Percentiles rank a stretch among this genome's conserved stretches.
Evolutionary conservation across 2,329 filamentous ascomycete genomes (phyloP).

Genomic region (Penicillium olsonii): DNA sequence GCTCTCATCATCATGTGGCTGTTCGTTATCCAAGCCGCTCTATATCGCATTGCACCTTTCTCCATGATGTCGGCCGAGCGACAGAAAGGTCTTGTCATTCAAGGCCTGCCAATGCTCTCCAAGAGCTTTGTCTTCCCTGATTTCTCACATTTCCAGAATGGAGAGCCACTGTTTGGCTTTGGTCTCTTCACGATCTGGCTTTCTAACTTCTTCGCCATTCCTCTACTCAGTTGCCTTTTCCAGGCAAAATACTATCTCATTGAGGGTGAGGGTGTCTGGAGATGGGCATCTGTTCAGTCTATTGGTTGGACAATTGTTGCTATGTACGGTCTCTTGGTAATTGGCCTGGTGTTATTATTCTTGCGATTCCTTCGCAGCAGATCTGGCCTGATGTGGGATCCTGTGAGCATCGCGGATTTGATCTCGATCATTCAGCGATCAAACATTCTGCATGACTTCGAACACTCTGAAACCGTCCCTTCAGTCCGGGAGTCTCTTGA

Average conservation of each 20-base stretch:
- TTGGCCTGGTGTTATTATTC: slow-evolving; percentile 60
- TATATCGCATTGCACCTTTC: slow-evolving; percentile 78
- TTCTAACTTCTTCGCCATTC: slow-evolving; percentile 71
- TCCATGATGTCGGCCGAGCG: slow-evolving; percentile 70
- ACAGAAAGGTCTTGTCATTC: slow-evolving; percentile 63
- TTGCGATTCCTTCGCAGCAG: slow-evolving; percentile 64
- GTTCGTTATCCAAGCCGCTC: slow-evolving; percentile 70
- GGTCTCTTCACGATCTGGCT: slow-evolving; percentile 74
- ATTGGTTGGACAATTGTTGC: slow-evolving; percentile 76
- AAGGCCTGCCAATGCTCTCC: slow-evolving; percentile 59
- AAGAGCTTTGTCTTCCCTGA: slow-evolving; percentile 69
- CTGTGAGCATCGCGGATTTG: slow-evolving; percentile 77
- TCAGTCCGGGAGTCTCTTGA: slow-evolving; percentile 51
- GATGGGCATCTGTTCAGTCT: slow-evolving; percentile 76
- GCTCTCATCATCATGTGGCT: slow-evolving; percentile 73
- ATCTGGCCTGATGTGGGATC: slow-evolving; percentile 84
- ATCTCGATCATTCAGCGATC: slow-evolving; percentile 76
- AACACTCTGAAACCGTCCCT: slow-evolving; percentile 63
- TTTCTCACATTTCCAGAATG: slow-evolving; percentile 66
- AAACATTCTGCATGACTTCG: slow-evolving; percentile 74
- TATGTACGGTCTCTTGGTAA: slow-evolving; percentile 68
- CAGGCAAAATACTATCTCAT: slow-evolving; percentile 64
- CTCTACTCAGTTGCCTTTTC: slow-evolving; percentile 77
- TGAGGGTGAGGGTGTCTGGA: slow-evolving; percentile 63
- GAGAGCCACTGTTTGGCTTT: slow-evolving; percentile 66